Evolutionary conservation across 164 flowering plant genomes (phyloP), one percentile per base, ranked within the genome.

Genomic region (Tetrastigma voinierianum): DNA sequence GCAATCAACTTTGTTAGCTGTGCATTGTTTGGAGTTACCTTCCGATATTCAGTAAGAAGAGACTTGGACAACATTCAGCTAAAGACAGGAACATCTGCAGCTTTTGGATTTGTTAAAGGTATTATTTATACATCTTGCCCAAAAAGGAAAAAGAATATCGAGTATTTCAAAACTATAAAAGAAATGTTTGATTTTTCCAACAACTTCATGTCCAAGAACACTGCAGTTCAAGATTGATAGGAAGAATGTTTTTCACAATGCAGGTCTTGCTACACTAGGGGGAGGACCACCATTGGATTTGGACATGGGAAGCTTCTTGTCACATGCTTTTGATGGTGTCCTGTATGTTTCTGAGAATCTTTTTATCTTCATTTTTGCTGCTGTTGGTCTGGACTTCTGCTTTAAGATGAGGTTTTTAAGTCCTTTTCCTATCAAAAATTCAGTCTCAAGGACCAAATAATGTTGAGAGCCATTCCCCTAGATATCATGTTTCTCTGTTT

Each of bases 41-140:
- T 83, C 62, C 81, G 97, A 1, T 92, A 95, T 73, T 70, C 91
- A 16, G 62, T 92, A 17, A 77, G 97, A 76, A 81, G 96, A 81
- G 96, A 95, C 74, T 75, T 90, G 85, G 97, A 90, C 46, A 77
- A 95, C 64, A 40, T 80, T 74, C 99, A 95, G 58, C 94, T 95
- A 9, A 95, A 95, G 75, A 79, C 88, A 2, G 97, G 99, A 23
- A 76, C 86, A 10, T 66, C 82, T 64, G 88, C 96, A 40, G 99
- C 99, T 57, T 95, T 95, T 74, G 91, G 81, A 53, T 46, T 88
- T 67, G 90, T 85, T 13, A 90, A 87, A 87, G 97, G 98, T 94
- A 83, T 19, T 5, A 12, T 20, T 24, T 21, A 15, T 61, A 17
- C 17, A 46, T 16, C 15, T 9, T 18, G 52, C 14, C 40, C 6